Percentiles rank a stretch among this genome's conserved stretches.
phyloP scores from a whole-genome alignment of 2,329 filamentous ascomycete genomes.

The Eutypella sp. region DNA sequence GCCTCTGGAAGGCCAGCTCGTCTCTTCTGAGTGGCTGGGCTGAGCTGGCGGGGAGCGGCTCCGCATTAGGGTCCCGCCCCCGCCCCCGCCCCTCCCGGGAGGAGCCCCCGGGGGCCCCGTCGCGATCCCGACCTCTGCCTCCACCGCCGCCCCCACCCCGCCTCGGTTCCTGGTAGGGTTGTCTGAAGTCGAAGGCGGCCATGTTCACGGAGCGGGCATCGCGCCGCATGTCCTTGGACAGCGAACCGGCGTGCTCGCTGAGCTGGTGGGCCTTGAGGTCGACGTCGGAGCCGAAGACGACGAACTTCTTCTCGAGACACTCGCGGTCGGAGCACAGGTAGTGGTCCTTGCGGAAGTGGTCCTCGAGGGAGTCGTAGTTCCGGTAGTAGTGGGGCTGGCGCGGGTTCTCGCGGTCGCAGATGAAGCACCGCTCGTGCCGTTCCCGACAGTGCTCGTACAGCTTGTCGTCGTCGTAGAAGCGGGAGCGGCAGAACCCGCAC shows the following conservation, averaged over 20 bases:
- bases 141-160: conserved; percentile 41
- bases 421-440: conserved; percentile 90
- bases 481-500: conserved; percentile 84
- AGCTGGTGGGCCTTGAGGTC: conserved; percentile 93
- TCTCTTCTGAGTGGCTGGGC: conserved; percentile 78
- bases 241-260: conserved; percentile 69
- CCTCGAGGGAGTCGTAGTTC: conserved; percentile 80
- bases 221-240: conserved; percentile 77
- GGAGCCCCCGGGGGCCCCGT: conserved; percentile 31
- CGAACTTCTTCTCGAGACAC: conserved; percentile 94
- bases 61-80: conserved; percentile 82
- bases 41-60: conserved; percentile 69
- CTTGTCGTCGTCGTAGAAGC: conserved; percentile 96
- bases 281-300: conserved; percentile 92
- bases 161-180: conserved; percentile 62
- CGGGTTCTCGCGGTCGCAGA: conserved; percentile 72
- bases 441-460: conserved; percentile 89
- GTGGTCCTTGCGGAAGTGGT: conserved; percentile 84
- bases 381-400: conserved; percentile 84
- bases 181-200: conserved; percentile 74
- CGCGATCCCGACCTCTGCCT: conserved; percentile 37
- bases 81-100: conserved; percentile 20
- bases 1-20: conserved; percentile 85
- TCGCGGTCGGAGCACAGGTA: conserved; percentile 79
- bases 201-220: conserved; percentile 85